phyloP scores from a whole-genome alignment of 1,284 basidiomycete genomes.

The Pyrrhoderma noxium region DNA sequence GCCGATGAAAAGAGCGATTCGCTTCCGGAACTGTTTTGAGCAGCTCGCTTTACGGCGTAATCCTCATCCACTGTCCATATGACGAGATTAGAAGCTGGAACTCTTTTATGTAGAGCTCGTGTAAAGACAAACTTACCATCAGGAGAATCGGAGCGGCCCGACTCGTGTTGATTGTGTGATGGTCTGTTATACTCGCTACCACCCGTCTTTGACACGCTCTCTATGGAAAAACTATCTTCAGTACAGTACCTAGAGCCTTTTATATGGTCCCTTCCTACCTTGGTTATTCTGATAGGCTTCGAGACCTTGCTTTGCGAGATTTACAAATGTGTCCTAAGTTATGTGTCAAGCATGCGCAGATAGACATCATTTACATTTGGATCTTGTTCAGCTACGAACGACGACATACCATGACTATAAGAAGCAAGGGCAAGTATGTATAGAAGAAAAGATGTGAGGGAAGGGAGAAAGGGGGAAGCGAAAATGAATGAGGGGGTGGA shows the following conservation, averaged over 20 bases:
- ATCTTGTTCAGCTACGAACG: too few species aligned
- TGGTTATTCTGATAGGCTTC: constrained; percentile 41
- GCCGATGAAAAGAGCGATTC: constrained; percentile 45
- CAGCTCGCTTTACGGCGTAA: constrained; percentile 45
- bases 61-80: constrained; percentile 48
- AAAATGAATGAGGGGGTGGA: neutral
- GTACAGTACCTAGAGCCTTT: neutral
- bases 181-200: constrained; percentile 14
- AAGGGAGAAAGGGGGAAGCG: neutral
- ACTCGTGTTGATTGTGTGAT: constrained; percentile 13
- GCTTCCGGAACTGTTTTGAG: constrained; percentile 38
- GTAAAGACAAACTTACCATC: constrained; percentile 26
- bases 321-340: constrained; percentile 18
- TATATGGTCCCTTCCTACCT: neutral
- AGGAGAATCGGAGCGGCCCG: constrained; percentile 20
- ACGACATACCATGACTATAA: too few species aligned
- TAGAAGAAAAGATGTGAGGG: neutral
- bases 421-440: too few species aligned
- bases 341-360: too few species aligned
- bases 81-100: too few species aligned
- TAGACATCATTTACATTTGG: too few species aligned
- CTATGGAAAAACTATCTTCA: neutral
- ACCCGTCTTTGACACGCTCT: constrained; percentile 16
- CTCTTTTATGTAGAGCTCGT: neutral
- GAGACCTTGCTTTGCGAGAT: constrained; percentile 58